These are phyloP conservation scores for Oryza glaberrima DNA, from an alignment of 176 grass and related monocot genomes.

Conservation along the genomic window DNA sequence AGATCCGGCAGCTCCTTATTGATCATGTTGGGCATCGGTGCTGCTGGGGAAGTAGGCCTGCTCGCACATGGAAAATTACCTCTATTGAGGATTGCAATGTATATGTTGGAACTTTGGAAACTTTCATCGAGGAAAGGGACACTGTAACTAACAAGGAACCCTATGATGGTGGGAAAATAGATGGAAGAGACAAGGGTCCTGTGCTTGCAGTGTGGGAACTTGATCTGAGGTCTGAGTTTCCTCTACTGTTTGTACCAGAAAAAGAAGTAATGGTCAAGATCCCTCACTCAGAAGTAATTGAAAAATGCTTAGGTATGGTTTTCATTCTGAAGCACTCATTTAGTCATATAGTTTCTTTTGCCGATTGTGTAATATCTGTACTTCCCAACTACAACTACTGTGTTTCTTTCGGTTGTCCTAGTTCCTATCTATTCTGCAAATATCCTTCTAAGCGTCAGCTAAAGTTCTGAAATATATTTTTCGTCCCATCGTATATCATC, in stretches of 20 bases:
- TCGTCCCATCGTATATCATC: constrained; percentile 4
- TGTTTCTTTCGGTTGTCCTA: background rate
- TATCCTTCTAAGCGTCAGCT: background rate
- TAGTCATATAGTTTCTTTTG: background rate
- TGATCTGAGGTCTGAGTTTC: constrained; percentile 87
- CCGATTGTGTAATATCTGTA: background rate
- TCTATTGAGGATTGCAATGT: constrained; percentile 81
- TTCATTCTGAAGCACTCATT: background rate
- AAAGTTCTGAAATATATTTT: constrained; percentile 9
- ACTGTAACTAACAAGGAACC: constrained; percentile 53
- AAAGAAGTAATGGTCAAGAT: constrained; percentile 87
- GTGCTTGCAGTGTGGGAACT: constrained; percentile 78
- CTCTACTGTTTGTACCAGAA: constrained; percentile 76
- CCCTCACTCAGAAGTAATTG: constrained; percentile 81
- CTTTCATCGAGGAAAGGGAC: constrained; percentile 89
- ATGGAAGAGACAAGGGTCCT: constrained; percentile 66
- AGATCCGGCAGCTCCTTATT: constrained; percentile 82
- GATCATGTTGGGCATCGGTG: constrained; percentile 82
- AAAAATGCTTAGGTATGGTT: constrained; percentile 83
- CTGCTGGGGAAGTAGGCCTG: constrained; percentile 92
- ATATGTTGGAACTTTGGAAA: constrained; percentile 91
- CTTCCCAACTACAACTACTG: background rate
- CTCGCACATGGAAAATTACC: constrained; percentile 77
- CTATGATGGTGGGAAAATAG: constrained; percentile 64
- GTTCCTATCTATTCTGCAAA: background rate